Base-by-base conservation (phyloP, 306 rosid species). In the Castanopsis chinensis region DNA sequence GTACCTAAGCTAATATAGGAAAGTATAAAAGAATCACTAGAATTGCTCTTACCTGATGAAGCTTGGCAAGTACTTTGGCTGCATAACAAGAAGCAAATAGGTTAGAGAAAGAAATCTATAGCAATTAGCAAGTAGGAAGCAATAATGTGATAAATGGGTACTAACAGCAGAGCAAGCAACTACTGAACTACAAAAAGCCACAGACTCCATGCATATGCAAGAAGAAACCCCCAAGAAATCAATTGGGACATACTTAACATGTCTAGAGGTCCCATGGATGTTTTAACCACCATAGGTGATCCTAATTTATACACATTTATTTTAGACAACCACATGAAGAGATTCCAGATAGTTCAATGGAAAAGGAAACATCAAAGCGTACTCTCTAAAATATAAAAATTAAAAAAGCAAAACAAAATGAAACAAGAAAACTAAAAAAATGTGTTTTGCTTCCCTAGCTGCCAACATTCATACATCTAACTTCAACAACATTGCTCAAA, bases 41-140 rank as follows among this genome's bases (percentile, higher is more conserved):
- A 86, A 28, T 54, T 54, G 43, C 55, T 60, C 87, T 85, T 83
- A 94, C 98, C 84, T 90, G 85, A 92, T 89, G 86, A 94, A 90
- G 76, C 91, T 88, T 41, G 95, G 97, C 83, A 92, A 86, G 82
- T 93, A 95, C 86, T 93, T 95, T 67, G 99, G 99, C 99, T 92
- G 98, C 86, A 81, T 25, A 71, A 32, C 17, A 63, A 83, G 78
- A 79, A 76, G 45, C 21, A 80, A 79, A 74, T 19, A 79, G 37
- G 82, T 83, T 28, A 79, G 76, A 79, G 15, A 72, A 80, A 68
- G 71, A 69, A 41, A 71, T 75, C 35, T 13, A 77, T 68, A 79
- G 68, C 73, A 3, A 41, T 45, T 32, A 35, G 53, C 14, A 68
- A 69, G 71, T 33, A 64, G 73, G 23, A 79, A 60, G 71, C 20